Percentiles rank a stretch among this genome's conserved stretches.
phyloP scores from a whole-genome alignment of 164 flowering plant species.

The Stephania japonica region DNA sequence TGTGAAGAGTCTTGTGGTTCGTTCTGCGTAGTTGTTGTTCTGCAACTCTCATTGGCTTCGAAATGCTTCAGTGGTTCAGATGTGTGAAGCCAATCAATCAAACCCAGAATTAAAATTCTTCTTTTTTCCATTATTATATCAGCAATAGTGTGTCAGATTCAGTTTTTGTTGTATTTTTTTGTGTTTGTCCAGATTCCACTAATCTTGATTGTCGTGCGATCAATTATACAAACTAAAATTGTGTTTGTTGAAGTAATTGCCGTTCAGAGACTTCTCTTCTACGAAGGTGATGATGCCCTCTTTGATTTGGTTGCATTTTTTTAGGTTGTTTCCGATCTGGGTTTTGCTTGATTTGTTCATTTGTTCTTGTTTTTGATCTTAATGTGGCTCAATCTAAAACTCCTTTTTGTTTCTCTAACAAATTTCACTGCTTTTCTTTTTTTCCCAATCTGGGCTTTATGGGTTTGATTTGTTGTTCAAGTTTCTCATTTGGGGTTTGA shows the following conservation, averaged over 20 bases:
- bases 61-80: background rate
- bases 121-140: too few species aligned
- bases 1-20: background rate
- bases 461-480: too few species aligned
- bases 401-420: too few species aligned
- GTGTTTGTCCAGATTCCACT: constrained; percentile 23
- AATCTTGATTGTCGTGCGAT: constrained; percentile 15
- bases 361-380: background rate
- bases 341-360: background rate
- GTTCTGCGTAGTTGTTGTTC: background rate
- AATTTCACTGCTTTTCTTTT: background rate
- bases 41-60: background rate
- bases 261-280: constrained; percentile 16
- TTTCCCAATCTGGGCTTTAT: background rate
- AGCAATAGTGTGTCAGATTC: constrained; percentile 18
- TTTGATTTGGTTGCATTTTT: background rate
- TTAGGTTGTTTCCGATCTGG: constrained; percentile 3
- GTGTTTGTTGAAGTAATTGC: constrained; percentile 14
- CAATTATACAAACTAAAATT: constrained; percentile 21
- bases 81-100: background rate
- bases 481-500: background rate
- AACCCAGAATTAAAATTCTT: background rate
- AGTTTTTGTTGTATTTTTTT: background rate
- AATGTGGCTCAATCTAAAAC: background rate
- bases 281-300: background rate